Base-by-base conservation (phyloP, 2,329 filamentous ascomycete species). In the Ascochyta viciae-villosae region DNA sequence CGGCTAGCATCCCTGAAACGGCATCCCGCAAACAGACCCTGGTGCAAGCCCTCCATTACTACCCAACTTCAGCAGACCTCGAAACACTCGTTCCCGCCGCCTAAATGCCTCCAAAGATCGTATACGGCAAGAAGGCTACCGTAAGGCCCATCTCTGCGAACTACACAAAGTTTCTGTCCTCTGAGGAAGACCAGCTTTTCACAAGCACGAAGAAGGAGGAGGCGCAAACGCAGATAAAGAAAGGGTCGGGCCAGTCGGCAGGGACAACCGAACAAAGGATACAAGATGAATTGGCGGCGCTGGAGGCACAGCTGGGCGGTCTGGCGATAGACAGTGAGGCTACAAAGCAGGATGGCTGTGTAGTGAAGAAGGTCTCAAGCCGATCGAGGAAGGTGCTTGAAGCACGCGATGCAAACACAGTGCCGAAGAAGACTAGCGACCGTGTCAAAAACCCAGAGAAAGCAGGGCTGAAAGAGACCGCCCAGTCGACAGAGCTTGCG, bases 81-180 rank as follows among this genome's bases (percentile, higher is more conserved):
- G 19, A 34, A 23, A 49, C 44, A 3, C 40, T 53, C 54, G 35
- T 44, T 59, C 50, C 50, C 34, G 29, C 41, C 37, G 50, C 19
- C 56, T 44, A 41, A n/a, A 68, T 68, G 65, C 63, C 65, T 3
- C 58, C 58, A 34, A 68, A 64, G 54, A 57, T 68, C 6, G 60
- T 68, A 3, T 68, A 68, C 43, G 66, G 66, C 24, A 68, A 63
- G 49, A 65, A 58, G 22, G 13, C 50, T 12, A 34, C 50, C 8
- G 40, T 38, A 33, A 44, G 50, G 6, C 45, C 55, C 35, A 19
- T 39, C 1, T 40, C 54, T 6, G 34, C 49, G 1, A 62, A 58
- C 29, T 73, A 66, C 46, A 52, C 62, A 4, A 69, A 68, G 34
- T 68, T 73, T 23, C 44, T 74, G 5, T 67, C 66, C 15, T 65